Evolutionary conservation across 2,329 filamentous ascomycete species (phyloP).

Genomic region (Talaromyces sp.): DNA sequence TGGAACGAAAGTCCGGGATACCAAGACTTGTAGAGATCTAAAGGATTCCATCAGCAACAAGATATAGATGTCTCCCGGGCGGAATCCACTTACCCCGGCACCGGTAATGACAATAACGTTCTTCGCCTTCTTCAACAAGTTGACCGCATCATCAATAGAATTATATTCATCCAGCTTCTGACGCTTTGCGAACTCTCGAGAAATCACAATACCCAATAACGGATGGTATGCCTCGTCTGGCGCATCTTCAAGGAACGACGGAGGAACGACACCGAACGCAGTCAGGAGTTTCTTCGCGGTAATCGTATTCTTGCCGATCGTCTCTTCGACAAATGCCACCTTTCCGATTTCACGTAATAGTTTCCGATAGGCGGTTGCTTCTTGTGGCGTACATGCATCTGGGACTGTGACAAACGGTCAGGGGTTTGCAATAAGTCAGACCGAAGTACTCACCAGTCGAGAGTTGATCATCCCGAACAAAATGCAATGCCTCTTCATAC

Average conservation of each 20-base stretch:
- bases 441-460: constrained; percentile 43
- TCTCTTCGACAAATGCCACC: constrained; percentile 70
- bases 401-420: constrained; percentile 35
- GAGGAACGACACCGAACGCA: constrained; percentile 76
- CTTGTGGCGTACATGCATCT: constrained; percentile 63
- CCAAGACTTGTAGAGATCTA: constrained; percentile 90
- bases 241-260: constrained; percentile 68
- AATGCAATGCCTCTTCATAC: constrained; percentile 62
- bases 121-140: constrained; percentile 67
- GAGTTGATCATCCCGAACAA: constrained; percentile 55
- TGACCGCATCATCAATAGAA: constrained; percentile 81
- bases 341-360: constrained; percentile 75
- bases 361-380: constrained; percentile 67
- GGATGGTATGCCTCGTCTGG: constrained; percentile 73
- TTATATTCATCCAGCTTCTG: constrained; percentile 79
- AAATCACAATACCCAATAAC: constrained; percentile 73
- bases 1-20: constrained; percentile 95
- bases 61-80: neutral
- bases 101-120: constrained; percentile 95
- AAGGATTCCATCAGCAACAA: neutral
- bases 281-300: constrained; percentile 80
- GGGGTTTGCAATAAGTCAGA: constrained; percentile 9
- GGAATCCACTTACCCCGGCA: constrained; percentile 60
- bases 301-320: constrained; percentile 66
- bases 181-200: constrained; percentile 76